phyloP scores from a whole-genome alignment of 2,329 filamentous ascomycete genomes.

The Colletotrichum tabaci region DNA sequence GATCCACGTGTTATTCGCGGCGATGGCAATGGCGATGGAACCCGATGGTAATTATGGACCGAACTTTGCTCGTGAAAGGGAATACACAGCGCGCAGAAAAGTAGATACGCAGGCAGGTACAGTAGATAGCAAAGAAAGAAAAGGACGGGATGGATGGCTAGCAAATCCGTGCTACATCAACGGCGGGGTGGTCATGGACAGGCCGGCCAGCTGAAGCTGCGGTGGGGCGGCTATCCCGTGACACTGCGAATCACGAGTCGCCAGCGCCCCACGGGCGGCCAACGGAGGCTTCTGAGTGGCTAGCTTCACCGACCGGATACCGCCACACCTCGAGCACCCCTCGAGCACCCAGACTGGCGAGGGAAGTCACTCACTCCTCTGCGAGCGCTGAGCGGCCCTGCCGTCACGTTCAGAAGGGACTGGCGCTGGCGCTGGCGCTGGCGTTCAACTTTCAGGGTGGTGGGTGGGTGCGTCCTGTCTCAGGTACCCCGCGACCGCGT shows the following conservation, averaged over 20 bases:
- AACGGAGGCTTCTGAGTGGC: constrained; percentile 24
- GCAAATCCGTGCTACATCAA: constrained; percentile 35
- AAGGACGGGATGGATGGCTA: constrained; percentile 26
- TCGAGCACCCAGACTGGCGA: not conserved
- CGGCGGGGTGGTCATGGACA: constrained; percentile 40
- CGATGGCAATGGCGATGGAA: not conserved
- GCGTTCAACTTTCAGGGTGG: constrained; percentile 11
- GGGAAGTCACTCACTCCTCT: not conserved
- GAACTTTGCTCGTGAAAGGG: constrained; percentile 4
- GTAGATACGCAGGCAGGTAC: too few relatives aligned
- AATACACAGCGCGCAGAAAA: not conserved
- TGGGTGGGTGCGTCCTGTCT: not conserved
- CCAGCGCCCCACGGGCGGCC: constrained; percentile 29
- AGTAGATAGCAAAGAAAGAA: not conserved
- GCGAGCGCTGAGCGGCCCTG: not conserved
- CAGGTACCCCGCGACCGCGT: constrained; percentile 29
- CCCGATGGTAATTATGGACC: not conserved
- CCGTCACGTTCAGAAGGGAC: constrained; percentile 39
- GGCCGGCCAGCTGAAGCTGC: constrained; percentile 28
- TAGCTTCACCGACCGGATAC: constrained; percentile 18
- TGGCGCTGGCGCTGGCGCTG: constrained; percentile 25
- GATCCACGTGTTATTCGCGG: not conserved
- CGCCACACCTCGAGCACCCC: constrained; percentile 29
- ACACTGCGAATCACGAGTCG: constrained; percentile 31
- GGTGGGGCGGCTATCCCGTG: constrained; percentile 8